Evolutionary conservation across 2,329 filamentous ascomycete genomes (phyloP).

Genomic region (Aspergillus hiratsukae): DNA sequence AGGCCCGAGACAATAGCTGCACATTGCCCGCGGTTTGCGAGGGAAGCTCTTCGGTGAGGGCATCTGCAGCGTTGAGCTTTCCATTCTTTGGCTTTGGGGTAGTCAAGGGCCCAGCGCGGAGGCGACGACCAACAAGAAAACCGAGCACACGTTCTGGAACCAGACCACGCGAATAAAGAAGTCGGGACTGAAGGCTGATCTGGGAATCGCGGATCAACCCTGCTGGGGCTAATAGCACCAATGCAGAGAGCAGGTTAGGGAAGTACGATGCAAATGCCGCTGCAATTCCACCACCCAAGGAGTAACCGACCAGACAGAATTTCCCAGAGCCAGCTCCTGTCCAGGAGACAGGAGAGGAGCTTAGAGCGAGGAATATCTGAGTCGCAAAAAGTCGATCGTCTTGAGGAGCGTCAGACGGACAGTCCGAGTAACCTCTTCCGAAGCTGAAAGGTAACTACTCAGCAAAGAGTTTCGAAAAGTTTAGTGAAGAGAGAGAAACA

Average conservation of each 20-base stretch:
- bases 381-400: slow-evolving; percentile 68
- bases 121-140: slow-evolving; percentile 48
- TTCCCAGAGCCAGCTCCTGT: slow-evolving; percentile 46
- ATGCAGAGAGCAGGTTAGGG: slow-evolving; percentile 60
- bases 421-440: slow-evolving; percentile 73
- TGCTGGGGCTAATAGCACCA: slow-evolving; percentile 74
- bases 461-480: background rate
- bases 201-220: slow-evolving; percentile 67
- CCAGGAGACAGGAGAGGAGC: slow-evolving; percentile 67
- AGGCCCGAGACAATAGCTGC: slow-evolving; percentile 49
- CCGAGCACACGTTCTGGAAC: slow-evolving; percentile 56
- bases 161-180: slow-evolving; percentile 59
- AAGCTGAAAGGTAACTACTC: slow-evolving; percentile 23
- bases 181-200: slow-evolving; percentile 55
- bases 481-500: background rate
- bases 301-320: slow-evolving; percentile 75
- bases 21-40: slow-evolving; percentile 30
- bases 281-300: slow-evolving; percentile 70
- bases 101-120: slow-evolving; percentile 42
- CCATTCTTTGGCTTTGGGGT: slow-evolving; percentile 25
- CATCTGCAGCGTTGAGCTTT: slow-evolving; percentile 38
- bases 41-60: slow-evolving; percentile 39
- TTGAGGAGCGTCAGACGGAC: slow-evolving; percentile 62
- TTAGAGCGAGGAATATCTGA: slow-evolving; percentile 66
- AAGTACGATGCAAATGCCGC: slow-evolving; percentile 67